Evolutionary conservation across 257 asterid genomes (phyloP), one percentile per base, ranked within the genome.

Genomic region (Solanum corneliomulleri): DNA sequence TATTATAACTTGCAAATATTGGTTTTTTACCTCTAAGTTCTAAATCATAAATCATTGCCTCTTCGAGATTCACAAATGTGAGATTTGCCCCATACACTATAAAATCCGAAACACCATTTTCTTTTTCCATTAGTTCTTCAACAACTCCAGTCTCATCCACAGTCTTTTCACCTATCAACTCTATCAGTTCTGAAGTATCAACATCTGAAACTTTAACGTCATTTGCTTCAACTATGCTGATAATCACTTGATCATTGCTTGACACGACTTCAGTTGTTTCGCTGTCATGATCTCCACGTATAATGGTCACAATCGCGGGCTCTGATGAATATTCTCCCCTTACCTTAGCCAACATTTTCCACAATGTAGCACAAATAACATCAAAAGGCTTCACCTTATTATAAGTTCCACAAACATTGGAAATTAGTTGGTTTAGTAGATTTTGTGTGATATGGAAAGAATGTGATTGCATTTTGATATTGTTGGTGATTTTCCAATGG

Each of bases 281-380:
- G 15, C 58, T 78, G 20, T 85, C 90, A 12, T 33, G 35, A 1
- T 85, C 88, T 23, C 78, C 85, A 58, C 11, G 37, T 45, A 91
- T 86, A 37, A 96, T 76, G 37, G 95, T 94, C 9, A 94, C 89
- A 37, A 88, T 86, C 18, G 78, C 82, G 5, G 91, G 87, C 76
- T 88, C 93, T 35, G 52, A n/a, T 58, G 60, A 41, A 52, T 47
- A 31, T 41, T 82, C 88, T 10, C 83, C 93, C 56, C 88, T 91
- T 4, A 92, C 37, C 70, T 90, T 94, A 71, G 97, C 96, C 93
- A 94, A 29, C 4, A 93, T 89, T 86, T 91, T 94, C 98, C 98
- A 96, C 1, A 94, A 71, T 44, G 91, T 4, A 6, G 96, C 98
- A 20, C 93, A 91, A 71, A 96, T 88, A 27, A 89, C 77, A 64